These are phyloP conservation scores for Heritiera littoralis DNA, from an alignment of 345 rosid species.

Conservation along the genomic window DNA sequence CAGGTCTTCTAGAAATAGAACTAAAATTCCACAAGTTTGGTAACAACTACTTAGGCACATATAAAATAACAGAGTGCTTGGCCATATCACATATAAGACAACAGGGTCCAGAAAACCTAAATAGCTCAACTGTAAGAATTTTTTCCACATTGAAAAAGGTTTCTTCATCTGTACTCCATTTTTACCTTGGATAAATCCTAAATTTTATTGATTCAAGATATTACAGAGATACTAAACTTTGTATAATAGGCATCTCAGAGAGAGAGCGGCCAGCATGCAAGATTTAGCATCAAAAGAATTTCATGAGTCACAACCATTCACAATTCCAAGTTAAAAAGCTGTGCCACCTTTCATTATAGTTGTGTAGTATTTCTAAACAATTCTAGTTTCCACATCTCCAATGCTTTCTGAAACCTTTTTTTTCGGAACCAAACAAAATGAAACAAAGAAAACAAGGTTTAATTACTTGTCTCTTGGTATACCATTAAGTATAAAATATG, in stretches of 20 bases:
- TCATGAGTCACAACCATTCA: background rate
- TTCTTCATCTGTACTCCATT: background rate
- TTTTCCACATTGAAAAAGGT: background rate
- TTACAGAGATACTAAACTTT: background rate
- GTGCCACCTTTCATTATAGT: background rate
- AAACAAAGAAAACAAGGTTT: background rate
- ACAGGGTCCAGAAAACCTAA: background rate
- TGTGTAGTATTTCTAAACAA: background rate
- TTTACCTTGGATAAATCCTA: background rate
- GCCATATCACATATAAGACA: background rate
- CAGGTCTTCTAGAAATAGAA: background rate
- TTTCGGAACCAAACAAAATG: constrained; percentile 1
- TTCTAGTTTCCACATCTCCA: constrained; percentile 8
- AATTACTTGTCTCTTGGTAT: background rate
- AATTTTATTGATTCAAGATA: background rate
- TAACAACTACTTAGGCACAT: background rate
- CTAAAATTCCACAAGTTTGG: background rate
- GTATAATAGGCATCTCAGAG: background rate
- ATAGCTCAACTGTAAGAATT: background rate
- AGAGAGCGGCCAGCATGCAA: background rate
- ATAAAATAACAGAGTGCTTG: background rate
- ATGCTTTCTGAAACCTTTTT: constrained; percentile 12
- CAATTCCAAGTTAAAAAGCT: background rate
- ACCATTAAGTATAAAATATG: background rate
- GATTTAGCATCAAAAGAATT: background rate